Evolutionary conservation across 805 yeast species (phyloP), one percentile per base, ranked within the genome.

Genomic region (Sugiyamaella valdiviana): DNA sequence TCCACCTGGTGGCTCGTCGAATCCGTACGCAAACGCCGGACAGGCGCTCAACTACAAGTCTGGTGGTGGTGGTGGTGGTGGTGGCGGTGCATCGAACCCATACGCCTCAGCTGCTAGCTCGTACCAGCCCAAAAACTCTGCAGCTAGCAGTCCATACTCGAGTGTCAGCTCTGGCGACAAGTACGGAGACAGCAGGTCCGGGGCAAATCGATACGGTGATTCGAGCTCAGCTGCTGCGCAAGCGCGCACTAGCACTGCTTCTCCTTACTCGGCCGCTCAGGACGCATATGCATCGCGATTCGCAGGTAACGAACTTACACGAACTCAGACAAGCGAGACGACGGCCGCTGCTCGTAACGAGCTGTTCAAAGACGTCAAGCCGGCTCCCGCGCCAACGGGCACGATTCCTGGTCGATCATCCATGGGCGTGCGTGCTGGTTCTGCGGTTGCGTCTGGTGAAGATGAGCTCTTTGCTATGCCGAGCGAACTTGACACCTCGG

Each of bases 391-490:
- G 36, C 26, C 26, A 5, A 12, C 19, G 9, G 26, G 44, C 14
- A 29, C 16, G 10, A 32, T 15, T n/a, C 37, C 44, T 6, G 36
- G 36, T 9, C 36, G 36, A 14, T 16, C 20, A 5, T 5, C 16
- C 12, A 19, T 24, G 36, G 44, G 19, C 15, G 39, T 19, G 32
- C 23, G 42, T 35, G 37, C 47, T 19, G 46, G 21, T 6, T 42
- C 39, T 7, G 40, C 40, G 9, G 41, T 14, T 20, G 43, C 47
- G 7, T 24, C 40, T 14, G 46, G 46, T 10, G 61, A 58, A 36
- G 66, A 63, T 43, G 65, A 62, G 51, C 59, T 63, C 20, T 54
- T 57, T 41, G 59, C 51, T 41, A 49, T 55, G 23, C 55, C 58
- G 35, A 52, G 53, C 24, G 63, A 58, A 21, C 45, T 59, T 20